Percentiles rank a stretch among this genome's conserved stretches.
Evolutionary conservation across 176 grass and related monocot genomes (phyloP).

Genomic region (Alopecurus myosuroides): DNA sequence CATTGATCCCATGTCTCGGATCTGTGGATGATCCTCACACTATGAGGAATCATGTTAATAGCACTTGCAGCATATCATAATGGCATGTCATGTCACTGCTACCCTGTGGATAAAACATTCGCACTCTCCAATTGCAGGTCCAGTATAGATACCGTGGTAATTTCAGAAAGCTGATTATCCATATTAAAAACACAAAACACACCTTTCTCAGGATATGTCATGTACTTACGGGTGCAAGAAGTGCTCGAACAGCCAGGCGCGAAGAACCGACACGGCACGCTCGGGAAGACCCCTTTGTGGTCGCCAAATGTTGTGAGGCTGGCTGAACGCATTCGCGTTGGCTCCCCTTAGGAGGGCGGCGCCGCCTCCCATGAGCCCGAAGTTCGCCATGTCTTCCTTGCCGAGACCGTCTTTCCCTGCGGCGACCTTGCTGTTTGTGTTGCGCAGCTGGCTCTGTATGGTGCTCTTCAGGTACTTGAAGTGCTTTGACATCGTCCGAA

Average conservation of each 20-base stretch:
- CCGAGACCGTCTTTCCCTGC: conserved; percentile 33
- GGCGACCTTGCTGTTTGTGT: conserved; percentile 34
- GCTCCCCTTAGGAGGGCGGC: conserved; percentile 36
- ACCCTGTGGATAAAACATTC: conserved; percentile 16
- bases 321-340: conserved; percentile 43
- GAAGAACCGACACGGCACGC: conserved; percentile 91
- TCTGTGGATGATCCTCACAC: conserved; percentile 20
- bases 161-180: background rate
- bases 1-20: conserved; percentile 27
- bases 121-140: conserved; percentile 31
- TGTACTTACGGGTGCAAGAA: conserved; percentile 95
- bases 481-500: conserved; percentile 75
- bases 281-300: conserved; percentile 91
- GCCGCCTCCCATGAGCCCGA: conserved; percentile 42
- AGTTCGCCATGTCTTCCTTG: conserved; percentile 58
- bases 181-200: background rate
- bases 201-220: background rate
- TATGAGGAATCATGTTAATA: conserved; percentile 24
- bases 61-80: conserved; percentile 20
- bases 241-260: conserved; percentile 93
- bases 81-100: conserved; percentile 19
- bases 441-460: conserved; percentile 61
- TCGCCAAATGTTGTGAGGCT: conserved; percentile 82
- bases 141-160: conserved; percentile 24
- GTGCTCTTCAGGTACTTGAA: conserved; percentile 70